Percentiles rank a stretch among this genome's conserved stretches.
phyloP scores from a whole-genome alignment of 2,329 filamentous ascomycete species.

The Aureobasidium sp. region DNA sequence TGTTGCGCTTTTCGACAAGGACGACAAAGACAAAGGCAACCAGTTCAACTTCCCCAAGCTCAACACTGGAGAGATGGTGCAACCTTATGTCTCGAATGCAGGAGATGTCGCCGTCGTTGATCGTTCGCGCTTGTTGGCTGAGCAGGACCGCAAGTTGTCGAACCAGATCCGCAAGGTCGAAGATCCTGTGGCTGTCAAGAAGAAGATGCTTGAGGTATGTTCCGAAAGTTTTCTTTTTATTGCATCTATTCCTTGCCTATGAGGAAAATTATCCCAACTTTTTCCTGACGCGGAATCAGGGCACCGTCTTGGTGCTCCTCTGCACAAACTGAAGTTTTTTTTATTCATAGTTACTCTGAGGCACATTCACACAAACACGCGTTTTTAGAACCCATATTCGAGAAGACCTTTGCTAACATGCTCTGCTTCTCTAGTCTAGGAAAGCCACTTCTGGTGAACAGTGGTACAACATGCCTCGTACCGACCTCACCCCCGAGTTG shows the following conservation, averaged over 20 bases:
- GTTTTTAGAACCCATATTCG: conserved; percentile 14
- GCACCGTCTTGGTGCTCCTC: conserved; percentile 76
- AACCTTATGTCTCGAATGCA: conserved; percentile 48
- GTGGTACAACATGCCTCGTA: conserved; percentile 86
- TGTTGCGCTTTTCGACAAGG: conserved; percentile 16
- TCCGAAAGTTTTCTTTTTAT: conserved; percentile 20
- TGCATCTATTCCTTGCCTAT: conserved; percentile 37
- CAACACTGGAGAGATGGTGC: conserved; percentile 39
- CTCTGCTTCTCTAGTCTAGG: conserved; percentile 38
- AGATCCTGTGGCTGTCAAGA: conserved; percentile 43
- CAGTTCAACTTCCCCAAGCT: conserved; percentile 46
- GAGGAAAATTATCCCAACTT: conserved; percentile 71
- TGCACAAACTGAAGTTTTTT: conserved; percentile 58
- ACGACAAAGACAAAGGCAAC: conserved; percentile 20
- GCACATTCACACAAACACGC: conserved; percentile 21
- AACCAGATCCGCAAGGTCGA: conserved; percentile 47
- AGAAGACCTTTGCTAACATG: conserved; percentile 22
- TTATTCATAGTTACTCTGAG: conserved; percentile 75
- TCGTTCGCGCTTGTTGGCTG: conserved; percentile 42
- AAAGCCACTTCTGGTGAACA: conserved; percentile 65
- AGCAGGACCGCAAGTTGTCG: conserved; percentile 41
- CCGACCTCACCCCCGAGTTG: conserved; percentile 73
- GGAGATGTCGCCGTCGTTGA: conserved; percentile 49
- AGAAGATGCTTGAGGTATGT: conserved; percentile 47
- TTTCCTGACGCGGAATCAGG: conserved; percentile 63